Base-by-base conservation (phyloP, 805 yeast genomes). In the Sugiyamaella marilandica region DNA sequence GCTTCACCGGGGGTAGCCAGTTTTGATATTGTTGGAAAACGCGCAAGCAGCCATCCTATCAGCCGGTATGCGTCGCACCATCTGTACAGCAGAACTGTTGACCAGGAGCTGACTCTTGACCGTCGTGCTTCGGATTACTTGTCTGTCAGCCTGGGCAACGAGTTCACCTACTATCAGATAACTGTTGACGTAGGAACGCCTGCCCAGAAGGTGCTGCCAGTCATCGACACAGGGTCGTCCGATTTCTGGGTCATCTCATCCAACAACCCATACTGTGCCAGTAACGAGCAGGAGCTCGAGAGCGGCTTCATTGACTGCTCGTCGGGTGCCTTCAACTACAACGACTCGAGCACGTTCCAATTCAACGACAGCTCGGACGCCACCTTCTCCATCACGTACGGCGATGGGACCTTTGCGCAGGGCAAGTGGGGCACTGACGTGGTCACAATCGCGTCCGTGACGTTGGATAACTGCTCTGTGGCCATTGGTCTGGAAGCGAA, bases 181-280 rank as follows among this genome's bases (percentile, higher is more conserved):
- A 57, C 60, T 34, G 59, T 73, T 24, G 39, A 62, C 26, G 52
- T 86, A 5, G 94, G 94, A 10, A 78, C 87, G 0, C 75, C 81
- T 3, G 61, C 68, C 1, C 84, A 84, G 59, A 62, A 69, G 2
- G 71, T 84, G 8, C 70, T 70, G 2, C 81, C 83, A 10, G 67
- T 81, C 48, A 68, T 86, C 21, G 95, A 86, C 64, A 86, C 92
- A 2, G 95, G 94, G 2, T 84, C 91, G 0, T 76, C 86, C 1
- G 94, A 86, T 63, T 65, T 85, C 49, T 85, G 89, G 88, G 79
- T 84, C 44, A 73, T 78, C 60, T 68, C 72, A 29, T 57, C 74
- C 1, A 60, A 68, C 41, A 81, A 80, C 60, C 76, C 83, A 1
- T 76, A 72, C 56, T 70, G 69, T 56, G 58, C 62, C 51, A 54